Percentiles rank a stretch among this genome's conserved stretches.
phyloP scores from a whole-genome alignment of 768 basidiomycete genomes.

The Leccinum rimulosum region DNA sequence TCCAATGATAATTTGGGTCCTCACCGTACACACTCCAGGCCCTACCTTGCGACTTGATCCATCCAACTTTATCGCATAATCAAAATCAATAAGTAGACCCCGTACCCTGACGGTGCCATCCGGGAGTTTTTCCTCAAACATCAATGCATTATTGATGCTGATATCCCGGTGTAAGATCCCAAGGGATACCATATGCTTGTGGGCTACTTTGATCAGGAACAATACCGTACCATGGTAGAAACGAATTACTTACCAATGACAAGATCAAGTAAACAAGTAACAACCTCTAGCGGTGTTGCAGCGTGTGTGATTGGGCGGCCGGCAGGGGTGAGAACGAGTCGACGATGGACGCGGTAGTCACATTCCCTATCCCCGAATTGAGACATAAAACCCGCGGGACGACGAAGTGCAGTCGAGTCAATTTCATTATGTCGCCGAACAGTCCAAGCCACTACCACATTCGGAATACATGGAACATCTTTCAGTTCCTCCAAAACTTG shows the following conservation, averaged over 20 bases:
- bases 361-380: neutral
- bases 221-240: neutral
- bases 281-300: neutral
- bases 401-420: neutral
- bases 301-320: neutral
- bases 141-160: neutral
- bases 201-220: neutral
- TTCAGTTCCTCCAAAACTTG: neutral
- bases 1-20: neutral
- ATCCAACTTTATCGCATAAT: neutral
- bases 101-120: neutral
- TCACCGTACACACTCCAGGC: neutral
- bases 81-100: neutral
- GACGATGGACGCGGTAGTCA: neutral
- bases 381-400: neutral
- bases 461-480: neutral
- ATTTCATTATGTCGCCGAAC: neutral
- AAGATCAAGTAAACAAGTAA: neutral
- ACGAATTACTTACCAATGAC: neutral
- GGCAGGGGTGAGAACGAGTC: neutral
- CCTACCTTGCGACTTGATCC: neutral
- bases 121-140: neutral
- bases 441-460: neutral
- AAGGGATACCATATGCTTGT: neutral
- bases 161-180: neutral